phyloP scores from a whole-genome alignment of 2,329 filamentous ascomycete genomes.

The Exophiala sideris region DNA sequence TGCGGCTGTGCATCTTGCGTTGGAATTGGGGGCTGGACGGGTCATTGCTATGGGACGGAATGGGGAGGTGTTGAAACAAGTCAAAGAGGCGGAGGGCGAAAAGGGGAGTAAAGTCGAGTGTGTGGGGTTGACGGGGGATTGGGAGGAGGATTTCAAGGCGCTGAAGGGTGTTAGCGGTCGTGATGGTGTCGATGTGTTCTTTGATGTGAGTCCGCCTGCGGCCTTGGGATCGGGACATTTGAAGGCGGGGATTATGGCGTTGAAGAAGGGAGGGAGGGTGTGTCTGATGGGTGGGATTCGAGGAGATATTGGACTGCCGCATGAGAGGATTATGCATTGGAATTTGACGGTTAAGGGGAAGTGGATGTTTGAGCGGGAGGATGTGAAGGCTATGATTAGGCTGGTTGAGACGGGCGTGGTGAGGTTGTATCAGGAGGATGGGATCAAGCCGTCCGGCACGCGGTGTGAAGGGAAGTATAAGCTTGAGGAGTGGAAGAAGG shows the following conservation, averaged over 20 bases:
- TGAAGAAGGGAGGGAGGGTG: conserved; percentile 23
- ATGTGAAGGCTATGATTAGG: conserved; percentile 23
- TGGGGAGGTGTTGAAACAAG: conserved; percentile 10
- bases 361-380: conserved; percentile 28
- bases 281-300: conserved; percentile 27
- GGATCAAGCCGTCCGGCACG: conserved; percentile 1
- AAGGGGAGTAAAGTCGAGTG: conserved; percentile 33
- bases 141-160: conserved; percentile 36
- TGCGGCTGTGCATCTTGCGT: conserved; percentile 45
- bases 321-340: conserved; percentile 18
- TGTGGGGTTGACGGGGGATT: conserved; percentile 42
- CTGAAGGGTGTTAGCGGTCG: conserved; percentile 33
- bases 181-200: conserved; percentile 41
- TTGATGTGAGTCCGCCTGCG: conserved; percentile 48
- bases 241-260: conserved; percentile 36
- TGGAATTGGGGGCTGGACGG: conserved; percentile 46
- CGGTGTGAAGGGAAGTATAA: conserved; percentile 3
- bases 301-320: conserved; percentile 22
- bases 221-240: conserved; percentile 39
- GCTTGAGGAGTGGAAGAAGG: conserved; percentile 18
- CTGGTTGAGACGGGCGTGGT: conserved; percentile 25
- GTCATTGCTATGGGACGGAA: conserved; percentile 52
- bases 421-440: conserved; percentile 9
- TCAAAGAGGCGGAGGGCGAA: conserved; percentile 2
- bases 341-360: conserved; percentile 28